Conservation (phyloP, 495 filamentous ascomycete genomes). For the Aspergillus nanangensis region DNA sequence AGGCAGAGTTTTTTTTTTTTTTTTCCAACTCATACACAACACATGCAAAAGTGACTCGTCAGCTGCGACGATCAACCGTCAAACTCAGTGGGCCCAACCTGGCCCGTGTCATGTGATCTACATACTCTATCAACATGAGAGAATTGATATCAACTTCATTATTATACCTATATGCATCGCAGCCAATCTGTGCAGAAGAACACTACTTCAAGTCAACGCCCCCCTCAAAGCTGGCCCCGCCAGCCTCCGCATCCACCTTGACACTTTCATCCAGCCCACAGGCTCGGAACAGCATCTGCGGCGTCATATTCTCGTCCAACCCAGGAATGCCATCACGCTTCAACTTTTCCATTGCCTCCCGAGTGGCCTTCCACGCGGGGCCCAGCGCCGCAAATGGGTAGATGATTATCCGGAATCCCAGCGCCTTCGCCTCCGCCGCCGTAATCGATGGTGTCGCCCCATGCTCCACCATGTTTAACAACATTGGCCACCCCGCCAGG, state of each 20-base stretch:
- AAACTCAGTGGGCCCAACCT: neutral
- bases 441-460: conserved; percentile 57
- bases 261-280: conserved; percentile 57
- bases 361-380: conserved; percentile 49
- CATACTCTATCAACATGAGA: neutral
- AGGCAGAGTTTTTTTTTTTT: too few species aligned
- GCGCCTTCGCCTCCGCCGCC: conserved; percentile 50
- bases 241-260: conserved; percentile 52
- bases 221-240: conserved; percentile 45
- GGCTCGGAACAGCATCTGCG: conserved; percentile 51
- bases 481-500: conserved; percentile 54
- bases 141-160: too few species aligned
- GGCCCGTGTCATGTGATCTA: conserved; percentile 4
- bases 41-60: conserved; percentile 6
- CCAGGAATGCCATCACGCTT: conserved; percentile 45
- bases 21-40: too few species aligned
- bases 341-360: conserved; percentile 43
- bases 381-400: conserved; percentile 52
- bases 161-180: too few species aligned
- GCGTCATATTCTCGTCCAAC: conserved; percentile 41
- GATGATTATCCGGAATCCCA: conserved; percentile 64
- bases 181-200: too few species aligned
- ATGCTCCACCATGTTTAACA: conserved; percentile 64
- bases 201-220: conserved; percentile 37
- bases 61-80: conserved; percentile 2